phyloP scores from a whole-genome alignment of 1,284 basidiomycete genomes.

The Hypsizygus ulmarius region DNA sequence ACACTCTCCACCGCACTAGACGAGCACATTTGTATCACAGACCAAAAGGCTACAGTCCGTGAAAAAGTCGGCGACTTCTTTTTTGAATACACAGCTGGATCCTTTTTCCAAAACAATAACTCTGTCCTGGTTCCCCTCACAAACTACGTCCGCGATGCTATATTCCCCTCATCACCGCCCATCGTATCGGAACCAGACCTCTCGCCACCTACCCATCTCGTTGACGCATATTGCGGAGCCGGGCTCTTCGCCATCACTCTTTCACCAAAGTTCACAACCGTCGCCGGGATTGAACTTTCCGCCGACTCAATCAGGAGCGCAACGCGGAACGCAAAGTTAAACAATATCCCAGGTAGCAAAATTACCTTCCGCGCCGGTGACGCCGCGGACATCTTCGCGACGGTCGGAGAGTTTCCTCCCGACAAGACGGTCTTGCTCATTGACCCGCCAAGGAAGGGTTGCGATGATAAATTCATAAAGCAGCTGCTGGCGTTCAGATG shows the following conservation, averaged over 20 bases:
- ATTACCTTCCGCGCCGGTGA: conserved; percentile 68
- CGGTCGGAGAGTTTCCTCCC: conserved; percentile 66
- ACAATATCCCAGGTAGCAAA: conserved; percentile 50
- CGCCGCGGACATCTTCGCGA: conserved; percentile 65
- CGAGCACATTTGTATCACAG: conserved; percentile 76
- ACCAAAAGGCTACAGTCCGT: conserved; percentile 79
- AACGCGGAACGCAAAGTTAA: conserved; percentile 77
- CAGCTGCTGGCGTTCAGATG: conserved; percentile 77
- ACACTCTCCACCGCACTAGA: conserved; percentile 36
- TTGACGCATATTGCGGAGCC: conserved; percentile 90
- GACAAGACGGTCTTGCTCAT: conserved; percentile 72
- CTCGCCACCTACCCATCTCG: conserved; percentile 69
- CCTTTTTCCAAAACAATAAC: conserved; percentile 99
- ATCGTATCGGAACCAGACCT: conserved; percentile 13
- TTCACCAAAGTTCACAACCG: conserved; percentile 69
- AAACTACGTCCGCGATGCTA: conserved; percentile 75
- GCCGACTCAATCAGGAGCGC: conserved; percentile 78
- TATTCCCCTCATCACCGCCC: conserved; percentile 45
- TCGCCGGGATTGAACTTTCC: conserved; percentile 92
- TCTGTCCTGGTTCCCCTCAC: conserved; percentile 84
- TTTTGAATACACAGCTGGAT: conserved; percentile 87
- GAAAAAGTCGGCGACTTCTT: conserved; percentile 81
- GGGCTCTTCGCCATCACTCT: conserved; percentile 93
- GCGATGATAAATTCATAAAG: conserved; percentile 77
- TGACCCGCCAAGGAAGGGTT: conserved; percentile 91